Evolutionary conservation across 2,329 filamentous ascomycete genomes (phyloP).

Genomic region (Exophiala sp.): DNA sequence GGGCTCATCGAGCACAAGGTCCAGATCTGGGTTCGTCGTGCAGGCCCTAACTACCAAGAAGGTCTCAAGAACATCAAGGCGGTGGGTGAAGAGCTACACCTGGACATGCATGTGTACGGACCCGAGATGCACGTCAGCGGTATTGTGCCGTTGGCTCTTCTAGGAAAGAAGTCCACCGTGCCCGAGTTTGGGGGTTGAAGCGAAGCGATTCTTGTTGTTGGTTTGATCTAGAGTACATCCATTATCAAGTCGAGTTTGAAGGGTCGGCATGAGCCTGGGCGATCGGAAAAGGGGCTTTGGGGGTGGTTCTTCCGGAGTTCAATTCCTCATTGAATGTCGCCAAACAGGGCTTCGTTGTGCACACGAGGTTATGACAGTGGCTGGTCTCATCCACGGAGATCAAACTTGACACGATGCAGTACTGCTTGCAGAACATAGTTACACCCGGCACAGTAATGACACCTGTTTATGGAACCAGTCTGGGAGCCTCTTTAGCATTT

Average conservation of each 20-base stretch:
- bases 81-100: constrained; percentile 84
- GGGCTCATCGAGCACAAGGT: constrained; percentile 92
- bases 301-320: constrained; percentile 14
- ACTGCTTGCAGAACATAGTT: constrained; percentile 13
- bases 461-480: constrained; percentile 1
- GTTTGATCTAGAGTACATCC: constrained; percentile 18
- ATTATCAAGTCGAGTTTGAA: constrained; percentile 15
- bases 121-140: constrained; percentile 85
- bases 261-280: constrained; percentile 14
- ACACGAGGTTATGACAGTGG: background rate
- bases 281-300: constrained; percentile 13
- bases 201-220: constrained; percentile 8
- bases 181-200: constrained; percentile 51
- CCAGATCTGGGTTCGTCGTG: constrained; percentile 88
- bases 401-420: constrained; percentile 9
- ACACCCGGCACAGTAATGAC: constrained; percentile 14
- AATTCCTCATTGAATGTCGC: background rate
- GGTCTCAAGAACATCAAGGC: constrained; percentile 99
- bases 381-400: background rate
- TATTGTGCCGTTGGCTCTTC: constrained; percentile 86
- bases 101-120: constrained; percentile 88
- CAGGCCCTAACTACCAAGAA: constrained; percentile 98
- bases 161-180: constrained; percentile 55
- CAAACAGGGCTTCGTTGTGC: too few species aligned
- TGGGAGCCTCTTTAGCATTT: too few species aligned